Evolutionary conservation across 192 early-diverging fungal genomes (phyloP).

Genomic region (Coemansia sp.): DNA sequence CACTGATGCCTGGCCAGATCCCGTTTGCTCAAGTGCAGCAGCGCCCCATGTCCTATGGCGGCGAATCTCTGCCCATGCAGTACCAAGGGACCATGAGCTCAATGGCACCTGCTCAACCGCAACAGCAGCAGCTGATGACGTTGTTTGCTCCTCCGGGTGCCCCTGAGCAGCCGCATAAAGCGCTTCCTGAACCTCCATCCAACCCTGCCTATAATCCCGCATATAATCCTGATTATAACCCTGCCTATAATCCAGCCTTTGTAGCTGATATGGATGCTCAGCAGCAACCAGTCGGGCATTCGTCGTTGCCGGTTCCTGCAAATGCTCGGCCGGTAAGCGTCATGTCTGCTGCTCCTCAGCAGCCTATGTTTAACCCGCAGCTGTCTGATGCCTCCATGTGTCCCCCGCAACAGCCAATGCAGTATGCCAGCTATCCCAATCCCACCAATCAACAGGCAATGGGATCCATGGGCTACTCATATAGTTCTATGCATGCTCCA

Average conservation of each 20-base stretch:
- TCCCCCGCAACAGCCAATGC: conserved; percentile 6
- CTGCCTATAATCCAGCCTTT: conserved; percentile 32
- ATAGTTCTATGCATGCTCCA: conserved; percentile 8
- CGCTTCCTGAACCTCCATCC: conserved; percentile 21
- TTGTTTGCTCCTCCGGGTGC: conserved; percentile 36
- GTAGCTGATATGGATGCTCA: conserved; percentile 1
- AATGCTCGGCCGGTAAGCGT: conserved; percentile 8
- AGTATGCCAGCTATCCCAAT: conserved; percentile 5
- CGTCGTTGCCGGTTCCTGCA: conserved; percentile 5
- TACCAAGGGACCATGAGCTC: conserved; percentile 11
- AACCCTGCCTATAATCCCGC: conserved; percentile 36
- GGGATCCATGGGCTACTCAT: conserved; percentile 4
- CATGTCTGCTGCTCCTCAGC: conserved; percentile 1
- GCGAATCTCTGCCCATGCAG: conserved; percentile 19
- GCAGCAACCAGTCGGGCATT: conserved; percentile 6
- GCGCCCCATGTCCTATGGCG: conserved; percentile 18
- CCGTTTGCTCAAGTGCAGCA: conserved; percentile 16
- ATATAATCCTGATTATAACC: conserved; percentile 20
- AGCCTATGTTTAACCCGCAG: conserved; percentile 13
- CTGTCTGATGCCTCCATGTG: conserved; percentile 5
- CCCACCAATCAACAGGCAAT: neutral
- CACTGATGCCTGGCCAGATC: conserved; percentile 43
- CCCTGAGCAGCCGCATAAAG: conserved; percentile 17
- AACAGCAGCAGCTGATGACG: conserved; percentile 33
- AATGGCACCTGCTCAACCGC: conserved; percentile 10